phyloP scores from a whole-genome alignment of 257 asterid species.

The Nicotiana otophora region DNA sequence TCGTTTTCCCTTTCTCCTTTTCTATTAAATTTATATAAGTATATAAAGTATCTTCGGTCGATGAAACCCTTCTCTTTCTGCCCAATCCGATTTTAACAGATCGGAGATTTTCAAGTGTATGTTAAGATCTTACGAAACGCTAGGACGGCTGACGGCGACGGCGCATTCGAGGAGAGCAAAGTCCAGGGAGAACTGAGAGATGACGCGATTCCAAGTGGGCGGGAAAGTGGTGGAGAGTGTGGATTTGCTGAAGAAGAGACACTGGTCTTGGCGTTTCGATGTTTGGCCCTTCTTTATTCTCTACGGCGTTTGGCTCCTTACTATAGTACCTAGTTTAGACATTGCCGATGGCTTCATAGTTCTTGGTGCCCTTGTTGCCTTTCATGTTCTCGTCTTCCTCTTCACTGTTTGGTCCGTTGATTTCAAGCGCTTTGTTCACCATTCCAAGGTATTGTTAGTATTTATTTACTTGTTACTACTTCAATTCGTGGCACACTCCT shows the following conservation, averaged over 20 bases:
- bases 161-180: background rate
- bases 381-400: slow-evolving; percentile 70
- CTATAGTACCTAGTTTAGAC: slow-evolving; percentile 75
- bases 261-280: slow-evolving; percentile 88
- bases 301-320: slow-evolving; percentile 68
- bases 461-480: background rate
- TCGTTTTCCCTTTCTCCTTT: background rate
- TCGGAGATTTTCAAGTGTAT: background rate
- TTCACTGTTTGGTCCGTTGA: slow-evolving; percentile 94
- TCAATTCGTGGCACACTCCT: background rate
- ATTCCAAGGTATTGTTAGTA: slow-evolving; percentile 54
- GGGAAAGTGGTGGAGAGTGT: slow-evolving; percentile 96
- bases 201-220: slow-evolving; percentile 74
- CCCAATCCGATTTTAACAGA: background rate
- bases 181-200: slow-evolving; percentile 16
- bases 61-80: background rate
- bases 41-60: background rate
- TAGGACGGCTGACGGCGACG: background rate
- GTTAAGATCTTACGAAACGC: background rate
- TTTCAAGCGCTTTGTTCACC: slow-evolving; percentile 75
- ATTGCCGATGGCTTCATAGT: slow-evolving; percentile 71
- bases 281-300: slow-evolving; percentile 73
- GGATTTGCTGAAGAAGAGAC: slow-evolving; percentile 72
- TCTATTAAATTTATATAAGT: background rate
- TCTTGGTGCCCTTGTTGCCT: slow-evolving; percentile 51